A percentile compares a stretch with the other conserved stretches of the same genome.
These are phyloP conservation scores for Taphrina sp. DNA, from an alignment of 1,139 yeast genomes.

Conservation along the genomic window DNA sequence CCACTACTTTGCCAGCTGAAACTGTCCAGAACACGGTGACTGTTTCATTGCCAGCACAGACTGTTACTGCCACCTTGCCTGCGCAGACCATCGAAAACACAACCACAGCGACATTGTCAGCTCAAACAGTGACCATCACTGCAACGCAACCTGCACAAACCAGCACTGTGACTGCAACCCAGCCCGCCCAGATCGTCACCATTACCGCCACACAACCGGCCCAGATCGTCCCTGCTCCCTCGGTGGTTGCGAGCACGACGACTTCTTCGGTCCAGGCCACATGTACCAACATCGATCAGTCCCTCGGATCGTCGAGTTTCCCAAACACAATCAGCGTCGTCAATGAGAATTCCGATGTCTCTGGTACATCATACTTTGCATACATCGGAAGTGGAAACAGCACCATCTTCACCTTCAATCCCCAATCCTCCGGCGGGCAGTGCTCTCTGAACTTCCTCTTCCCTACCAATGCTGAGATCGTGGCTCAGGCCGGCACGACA, in stretches of 20 bases:
- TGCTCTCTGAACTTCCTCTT: slow-evolving; percentile 24
- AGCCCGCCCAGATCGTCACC: neutral
- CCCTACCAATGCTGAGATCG: slow-evolving; percentile 22
- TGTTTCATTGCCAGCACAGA: neutral
- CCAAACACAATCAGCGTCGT: slow-evolving; percentile 18
- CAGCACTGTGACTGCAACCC: slow-evolving; percentile 3
- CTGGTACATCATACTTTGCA: slow-evolving; percentile 13
- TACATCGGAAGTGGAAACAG: slow-evolving; percentile 12
- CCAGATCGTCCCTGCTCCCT: neutral
- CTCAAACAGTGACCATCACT: slow-evolving; percentile 1
- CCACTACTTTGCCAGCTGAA: slow-evolving; percentile 48
- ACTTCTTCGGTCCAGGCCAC: slow-evolving; percentile 11
- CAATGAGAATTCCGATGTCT: neutral
- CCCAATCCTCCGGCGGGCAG: neutral
- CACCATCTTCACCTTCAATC: slow-evolving; percentile 22
- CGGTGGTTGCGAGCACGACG: slow-evolving; percentile 4
- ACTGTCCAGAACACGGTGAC: slow-evolving; percentile 29
- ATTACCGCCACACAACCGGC: neutral
- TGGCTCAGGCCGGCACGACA: slow-evolving; percentile 12
- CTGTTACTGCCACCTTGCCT: neutral
- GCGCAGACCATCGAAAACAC: slow-evolving; percentile 6
- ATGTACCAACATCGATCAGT: slow-evolving; percentile 10
- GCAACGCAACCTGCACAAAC: slow-evolving; percentile 2
- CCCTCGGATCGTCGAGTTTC: slow-evolving; percentile 14
- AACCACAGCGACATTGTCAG: neutral